Evolutionary conservation across 1,284 basidiomycete species (phyloP), one percentile per base, ranked within the genome.

Genomic region (Phenoliferia sp.): DNA sequence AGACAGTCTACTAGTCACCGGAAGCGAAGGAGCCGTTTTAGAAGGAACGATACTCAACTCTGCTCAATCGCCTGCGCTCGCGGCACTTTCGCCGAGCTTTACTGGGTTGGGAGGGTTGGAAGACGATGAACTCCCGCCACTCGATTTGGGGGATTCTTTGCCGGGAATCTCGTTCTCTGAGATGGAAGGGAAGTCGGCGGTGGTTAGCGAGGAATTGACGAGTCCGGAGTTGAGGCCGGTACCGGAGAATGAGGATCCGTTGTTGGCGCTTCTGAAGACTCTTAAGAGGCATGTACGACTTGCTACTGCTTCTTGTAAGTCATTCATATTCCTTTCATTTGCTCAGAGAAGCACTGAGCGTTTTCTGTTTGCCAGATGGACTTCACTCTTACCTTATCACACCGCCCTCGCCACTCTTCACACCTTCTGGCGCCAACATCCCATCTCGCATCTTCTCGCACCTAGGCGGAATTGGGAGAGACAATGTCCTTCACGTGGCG

Each of bases 401-500:
- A 1, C 63, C 67, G 9, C 63, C 65, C 2, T 69, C 67, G 5
- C 69, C 71, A 17, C 64, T 70, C 29, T 59, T 73, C 29, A 71
- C 71, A 2, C 71, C 71, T 3, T 64, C 61, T 0, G 71, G 66
- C 1, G 36, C 34, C 19, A 72, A 69, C 1, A 63, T 73, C 2
- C 69, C 71, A 15, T 67, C 68, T 16, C 63, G 66, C 2, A 32
- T 73, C 7, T 73, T 73, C 10, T 59, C 65, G 15, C 69, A 73
- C n/a, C 63, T 73, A 7, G 69, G 69, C 17, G 71, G 71, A 12
- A 26, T 73, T 28, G 55, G 64, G 32, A 59, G 68, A 29, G 39
- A 57, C 2, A 59, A 69, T 35, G 69, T 73, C 2, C 64, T 73
- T 3, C 67, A 71, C 55, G 69, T 73, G n/a, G 71, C 71, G 17